phyloP scores from a whole-genome alignment of 805 yeast genomes.

The Saccharomycopsis guyanensis region DNA sequence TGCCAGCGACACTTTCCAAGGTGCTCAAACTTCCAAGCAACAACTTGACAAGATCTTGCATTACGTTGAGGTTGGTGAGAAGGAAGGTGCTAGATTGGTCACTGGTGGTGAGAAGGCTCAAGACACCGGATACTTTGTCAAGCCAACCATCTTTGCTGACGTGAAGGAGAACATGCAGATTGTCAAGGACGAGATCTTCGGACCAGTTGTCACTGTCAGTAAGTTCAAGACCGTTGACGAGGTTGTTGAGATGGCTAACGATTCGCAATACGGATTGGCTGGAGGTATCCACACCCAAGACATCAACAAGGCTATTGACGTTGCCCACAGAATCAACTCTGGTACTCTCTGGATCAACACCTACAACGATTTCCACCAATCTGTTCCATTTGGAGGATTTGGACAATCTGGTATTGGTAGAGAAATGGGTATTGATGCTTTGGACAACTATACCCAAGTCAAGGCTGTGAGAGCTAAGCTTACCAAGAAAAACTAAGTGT shows the following conservation, averaged over 20 bases:
- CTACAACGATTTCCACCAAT: constrained; percentile 79
- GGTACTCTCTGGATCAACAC: constrained; percentile 93
- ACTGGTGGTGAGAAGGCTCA: constrained; percentile 62
- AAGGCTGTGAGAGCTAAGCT: constrained; percentile 65
- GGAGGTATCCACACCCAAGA: constrained; percentile 83
- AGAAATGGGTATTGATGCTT: constrained; percentile 85
- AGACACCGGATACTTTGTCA: constrained; percentile 57
- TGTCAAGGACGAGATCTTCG: constrained; percentile 76
- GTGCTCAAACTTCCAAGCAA: constrained; percentile 80
- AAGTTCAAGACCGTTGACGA: constrained; percentile 81
- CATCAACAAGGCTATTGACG: constrained; percentile 67
- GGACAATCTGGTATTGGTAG: constrained; percentile 89
- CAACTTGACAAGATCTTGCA: constrained; percentile 74
- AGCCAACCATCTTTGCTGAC: constrained; percentile 70
- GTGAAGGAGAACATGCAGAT: constrained; percentile 60
- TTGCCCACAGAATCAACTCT: constrained; percentile 66
- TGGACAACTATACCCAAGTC: constrained; percentile 76
- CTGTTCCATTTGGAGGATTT: constrained; percentile 90
- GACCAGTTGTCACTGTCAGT: constrained; percentile 82
- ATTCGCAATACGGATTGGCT: constrained; percentile 77
- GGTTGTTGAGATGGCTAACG: constrained; percentile 70
- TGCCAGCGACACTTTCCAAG: constrained; percentile 70
- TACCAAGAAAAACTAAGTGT: constrained; percentile 10
- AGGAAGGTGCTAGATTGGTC: constrained; percentile 74
- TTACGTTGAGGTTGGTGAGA: constrained; percentile 69